Base-by-base conservation (phyloP, 495 filamentous ascomycete genomes). In the Penicillium macrosclerotiorum region DNA sequence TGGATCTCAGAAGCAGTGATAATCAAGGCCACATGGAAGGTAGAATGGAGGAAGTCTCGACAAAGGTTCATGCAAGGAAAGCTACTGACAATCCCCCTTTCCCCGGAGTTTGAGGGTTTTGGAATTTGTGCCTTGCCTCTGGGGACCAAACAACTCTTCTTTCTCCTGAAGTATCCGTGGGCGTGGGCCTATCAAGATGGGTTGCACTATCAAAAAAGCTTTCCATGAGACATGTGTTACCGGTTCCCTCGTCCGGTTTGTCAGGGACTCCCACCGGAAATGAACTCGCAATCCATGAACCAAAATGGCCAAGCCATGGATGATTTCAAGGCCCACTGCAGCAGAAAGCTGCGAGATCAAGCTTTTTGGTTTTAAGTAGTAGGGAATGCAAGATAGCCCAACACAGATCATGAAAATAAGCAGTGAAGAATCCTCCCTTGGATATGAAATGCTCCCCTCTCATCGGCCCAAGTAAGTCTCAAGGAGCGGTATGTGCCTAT, bases 221-320 rank as follows among this genome's bases (percentile, higher is more conserved):
- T 43, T 38, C 25, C 40, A 44, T 18, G 34, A 35, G 22, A 22
- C 17, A 42, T 13, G 27, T 37, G 30, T 49, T 40, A 42, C 41
- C 47, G 54, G 57, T 60, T 47, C 25, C 25, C 6, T 51, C 35
- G 41, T 55, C 55, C 37, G 51, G 55, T 62, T 59, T 47, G 55
- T 39, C 44, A 52, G 49, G 50, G 33, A 51, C 35, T 48, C 29
- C 39, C 53, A 43, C 45, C 31, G 27, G 42, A 22, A 51, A 45
- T 42, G 35, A n/a, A 7, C 39, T 45, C 23, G 14, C 33, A 38
- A 45, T 42, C 33, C 45, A 17, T 34, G 39, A 45, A 48, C 49
- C 42, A 40, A 45, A 26, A 8, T 8, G 1, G 13, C 4, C 8
- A 27, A 44, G 17, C 52, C 52, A 38, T 47, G 52, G 52, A n/a